Base-by-base conservation (phyloP, 495 filamentous ascomycete species). In the Parathielavia appendiculata region DNA sequence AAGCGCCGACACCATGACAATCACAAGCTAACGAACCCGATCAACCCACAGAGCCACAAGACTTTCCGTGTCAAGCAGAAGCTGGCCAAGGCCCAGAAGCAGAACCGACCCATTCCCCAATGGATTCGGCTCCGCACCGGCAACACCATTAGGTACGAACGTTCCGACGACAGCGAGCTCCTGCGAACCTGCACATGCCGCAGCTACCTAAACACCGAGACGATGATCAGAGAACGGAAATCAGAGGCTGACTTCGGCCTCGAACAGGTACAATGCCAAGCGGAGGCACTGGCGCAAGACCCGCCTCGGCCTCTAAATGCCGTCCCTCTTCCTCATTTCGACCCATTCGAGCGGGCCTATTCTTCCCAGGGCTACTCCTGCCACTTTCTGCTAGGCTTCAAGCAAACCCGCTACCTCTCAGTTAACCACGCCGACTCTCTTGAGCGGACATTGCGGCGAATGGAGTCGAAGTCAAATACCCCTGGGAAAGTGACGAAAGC, bases 201-300 rank as follows among this genome's bases (percentile, higher is more conserved):
- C 22, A 23, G 23, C 34, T 19, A 10, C 30, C 54, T 17, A 38
- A 47, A 20, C 5, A 36, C 12, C 13, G 17, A 20, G 40, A 22
- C 1, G 30, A 5, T 19, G n/a, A 40, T 49, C 20, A 23, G 44
- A 6, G 8, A 40, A 19, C 35, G 16, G 38, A 19, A 17, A 36
- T n/a, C 20, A 12, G 34, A 40, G 14, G 48, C 53, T 63, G 35
- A 62, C 57, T 40, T 5, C 7, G 22, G 13, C 19, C 38, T 47
- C 54, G 35, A 30, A 66, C 72, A 97, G 93, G 81, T 98, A 98
- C 85, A 98, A 98, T 83, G 93, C 93, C 67, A 98, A 98, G 87
- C 84, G 93, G 73, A 87, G 93, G 76, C 93, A 98, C 80, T 98
- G 93, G 93, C 90, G 93, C 81, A 97, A 98, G 91, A 97, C 93